phyloP scores from a whole-genome alignment of 225 moss, liverwort and hornwort genomes.

The Bryoerythrophyllum caledonicum region DNA sequence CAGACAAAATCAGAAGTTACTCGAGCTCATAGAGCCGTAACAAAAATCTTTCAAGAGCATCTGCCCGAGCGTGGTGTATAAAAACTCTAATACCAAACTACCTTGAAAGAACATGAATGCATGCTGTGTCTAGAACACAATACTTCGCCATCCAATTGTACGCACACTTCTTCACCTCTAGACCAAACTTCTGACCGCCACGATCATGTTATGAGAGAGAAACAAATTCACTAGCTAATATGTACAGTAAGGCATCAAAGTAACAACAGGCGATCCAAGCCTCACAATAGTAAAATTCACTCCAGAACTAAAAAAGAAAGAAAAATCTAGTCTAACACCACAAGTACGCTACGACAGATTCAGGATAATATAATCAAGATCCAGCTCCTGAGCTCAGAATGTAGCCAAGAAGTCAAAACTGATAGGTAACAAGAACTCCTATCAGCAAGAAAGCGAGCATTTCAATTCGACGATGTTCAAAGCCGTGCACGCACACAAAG shows the following conservation, averaged over 20 bases:
- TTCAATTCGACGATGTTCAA: not conserved
- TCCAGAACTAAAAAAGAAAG: not conserved
- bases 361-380: not conserved
- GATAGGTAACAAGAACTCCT: not conserved
- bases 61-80: not conserved
- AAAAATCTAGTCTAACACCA: not conserved
- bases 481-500: not conserved
- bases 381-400: not conserved
- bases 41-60: slow-evolving; percentile 16
- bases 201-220: not conserved
- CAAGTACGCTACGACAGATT: not conserved
- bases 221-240: not conserved
- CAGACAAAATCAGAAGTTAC: not conserved
- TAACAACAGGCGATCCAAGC: not conserved
- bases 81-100: not conserved
- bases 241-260: not conserved
- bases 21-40: not conserved
- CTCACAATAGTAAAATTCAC: not conserved
- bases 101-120: not conserved
- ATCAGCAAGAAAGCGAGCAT: not conserved
- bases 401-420: not conserved
- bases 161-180: not conserved
- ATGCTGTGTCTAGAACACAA: not conserved
- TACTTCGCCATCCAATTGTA: not conserved
- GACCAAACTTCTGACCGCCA: not conserved